Conservation (phyloP, 805 yeast genomes). For the Lachancea meyersii region DNA sequence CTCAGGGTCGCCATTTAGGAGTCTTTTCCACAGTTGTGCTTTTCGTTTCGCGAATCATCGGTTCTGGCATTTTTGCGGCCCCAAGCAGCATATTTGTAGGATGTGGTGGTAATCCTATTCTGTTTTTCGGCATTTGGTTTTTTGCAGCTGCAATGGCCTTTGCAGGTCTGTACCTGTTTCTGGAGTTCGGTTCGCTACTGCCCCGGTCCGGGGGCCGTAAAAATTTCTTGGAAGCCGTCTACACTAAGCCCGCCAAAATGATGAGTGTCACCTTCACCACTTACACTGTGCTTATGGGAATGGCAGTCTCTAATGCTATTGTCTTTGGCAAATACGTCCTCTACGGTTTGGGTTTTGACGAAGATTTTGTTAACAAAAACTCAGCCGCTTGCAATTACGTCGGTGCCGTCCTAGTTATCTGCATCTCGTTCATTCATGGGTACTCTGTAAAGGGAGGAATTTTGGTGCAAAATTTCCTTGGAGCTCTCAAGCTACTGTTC, state of each 20-base stretch:
- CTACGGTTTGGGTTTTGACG: slow-evolving; percentile 39
- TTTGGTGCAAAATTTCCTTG: slow-evolving; percentile 53
- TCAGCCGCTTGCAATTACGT: slow-evolving; percentile 37
- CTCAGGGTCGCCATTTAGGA: slow-evolving; percentile 74
- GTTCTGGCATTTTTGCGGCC: slow-evolving; percentile 73
- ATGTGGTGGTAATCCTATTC: slow-evolving; percentile 58
- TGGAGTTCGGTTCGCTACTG: slow-evolving; percentile 64
- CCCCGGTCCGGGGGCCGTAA: slow-evolving; percentile 76
- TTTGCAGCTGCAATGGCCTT: slow-evolving; percentile 57
- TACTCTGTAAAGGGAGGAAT: slow-evolving; percentile 56
- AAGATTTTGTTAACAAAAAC: slow-evolving; percentile 33
- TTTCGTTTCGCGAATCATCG: slow-evolving; percentile 63
- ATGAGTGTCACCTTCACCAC: slow-evolving; percentile 46
- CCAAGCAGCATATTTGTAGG: slow-evolving; percentile 61
- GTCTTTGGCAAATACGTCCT: slow-evolving; percentile 58
- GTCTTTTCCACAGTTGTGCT: slow-evolving; percentile 57
- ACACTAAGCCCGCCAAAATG: slow-evolving; percentile 51
- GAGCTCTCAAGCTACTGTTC: slow-evolving; percentile 51
- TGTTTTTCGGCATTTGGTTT: slow-evolving; percentile 59
- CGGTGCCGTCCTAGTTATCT: slow-evolving; percentile 37
- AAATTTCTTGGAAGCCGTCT: slow-evolving; percentile 62
- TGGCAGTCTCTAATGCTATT: slow-evolving; percentile 48
- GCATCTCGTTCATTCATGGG: slow-evolving; percentile 45
- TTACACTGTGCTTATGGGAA: slow-evolving; percentile 48
- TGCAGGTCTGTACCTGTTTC: slow-evolving; percentile 58